Evolutionary conservation across 2,329 filamentous ascomycete species (phyloP).

Genomic region (Monosporascus sp.): DNA sequence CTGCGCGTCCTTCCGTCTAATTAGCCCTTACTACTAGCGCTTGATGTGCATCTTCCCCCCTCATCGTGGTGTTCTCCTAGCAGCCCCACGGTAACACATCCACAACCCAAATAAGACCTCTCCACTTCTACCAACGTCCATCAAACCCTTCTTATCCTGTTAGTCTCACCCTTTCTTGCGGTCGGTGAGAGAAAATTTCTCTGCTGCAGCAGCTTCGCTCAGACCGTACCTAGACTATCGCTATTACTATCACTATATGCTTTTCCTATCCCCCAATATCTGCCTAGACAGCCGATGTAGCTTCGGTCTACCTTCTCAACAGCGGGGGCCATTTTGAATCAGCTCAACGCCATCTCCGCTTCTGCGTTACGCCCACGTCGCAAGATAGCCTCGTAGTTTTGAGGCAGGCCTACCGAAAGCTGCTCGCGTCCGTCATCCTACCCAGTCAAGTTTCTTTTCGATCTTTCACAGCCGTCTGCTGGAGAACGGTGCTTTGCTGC

Average conservation of each 20-base stretch:
- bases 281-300: not conserved
- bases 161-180: conserved; percentile 16
- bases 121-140: conserved; percentile 25
- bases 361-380: not conserved
- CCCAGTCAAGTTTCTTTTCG: conserved; percentile 9
- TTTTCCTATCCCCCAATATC: not conserved
- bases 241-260: not conserved
- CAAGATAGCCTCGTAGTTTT: not conserved
- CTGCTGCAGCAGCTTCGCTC: not conserved
- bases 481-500: conserved; percentile 7
- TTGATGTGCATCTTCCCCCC: conserved; percentile 27
- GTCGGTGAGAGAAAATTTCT: conserved; percentile 10
- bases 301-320: not conserved
- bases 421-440: not conserved
- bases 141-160: conserved; percentile 26
- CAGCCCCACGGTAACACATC: conserved; percentile 28
- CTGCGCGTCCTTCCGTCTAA: not conserved
- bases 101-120: conserved; percentile 26
- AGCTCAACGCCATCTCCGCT: not conserved
- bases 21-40: not conserved
- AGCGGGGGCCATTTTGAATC: not conserved
- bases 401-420: not conserved
- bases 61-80: conserved; percentile 24
- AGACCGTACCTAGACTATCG: not conserved
- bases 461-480: not conserved